Conservation (phyloP, 2,329 filamentous ascomycete species). For the Neopestalotiopsis sp. region DNA sequence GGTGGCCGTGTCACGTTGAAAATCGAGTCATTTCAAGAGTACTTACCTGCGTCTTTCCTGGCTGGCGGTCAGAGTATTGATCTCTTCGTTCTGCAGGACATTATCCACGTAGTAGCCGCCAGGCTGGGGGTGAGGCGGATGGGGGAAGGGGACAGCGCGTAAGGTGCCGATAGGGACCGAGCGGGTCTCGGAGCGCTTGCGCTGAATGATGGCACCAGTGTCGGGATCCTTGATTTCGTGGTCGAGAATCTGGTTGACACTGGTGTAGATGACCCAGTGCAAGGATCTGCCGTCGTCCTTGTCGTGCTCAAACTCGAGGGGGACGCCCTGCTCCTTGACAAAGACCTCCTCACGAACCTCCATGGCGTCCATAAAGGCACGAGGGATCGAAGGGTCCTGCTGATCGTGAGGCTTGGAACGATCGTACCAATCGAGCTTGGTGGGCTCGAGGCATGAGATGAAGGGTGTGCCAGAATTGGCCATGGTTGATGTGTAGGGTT, state of each 20-base stretch:
- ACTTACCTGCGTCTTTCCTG: conserved; percentile 25
- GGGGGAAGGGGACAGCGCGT: conserved; percentile 82
- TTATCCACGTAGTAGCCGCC: conserved; percentile 56
- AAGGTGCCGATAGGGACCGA: conserved; percentile 73
- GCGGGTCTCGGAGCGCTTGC: conserved; percentile 50
- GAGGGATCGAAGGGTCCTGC: conserved; percentile 55
- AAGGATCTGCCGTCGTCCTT: conserved; percentile 78
- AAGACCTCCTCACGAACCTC: conserved; percentile 66
- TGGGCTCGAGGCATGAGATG: conserved; percentile 53
- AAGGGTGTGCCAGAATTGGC: conserved; percentile 50
- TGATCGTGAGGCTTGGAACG: conserved; percentile 42
- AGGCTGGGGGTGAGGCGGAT: conserved; percentile 65
- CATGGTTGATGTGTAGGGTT: not conserved
- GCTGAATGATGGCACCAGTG: conserved; percentile 45
- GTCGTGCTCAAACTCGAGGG: conserved; percentile 77
- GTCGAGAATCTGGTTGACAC: conserved; percentile 54
- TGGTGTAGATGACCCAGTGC: conserved; percentile 88
- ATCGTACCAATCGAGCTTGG: conserved; percentile 55
- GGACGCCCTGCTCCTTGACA: conserved; percentile 62
- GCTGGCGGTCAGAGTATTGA: conserved; percentile 29
- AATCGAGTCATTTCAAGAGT: not conserved
- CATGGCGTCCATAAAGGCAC: conserved; percentile 69
- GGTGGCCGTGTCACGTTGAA: too few species aligned
- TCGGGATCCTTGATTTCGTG: conserved; percentile 49
- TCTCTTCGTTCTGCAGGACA: conserved; percentile 35